phyloP scores from a whole-genome alignment of 23 red algal species.

The Gracilaria vermiculophylla region DNA sequence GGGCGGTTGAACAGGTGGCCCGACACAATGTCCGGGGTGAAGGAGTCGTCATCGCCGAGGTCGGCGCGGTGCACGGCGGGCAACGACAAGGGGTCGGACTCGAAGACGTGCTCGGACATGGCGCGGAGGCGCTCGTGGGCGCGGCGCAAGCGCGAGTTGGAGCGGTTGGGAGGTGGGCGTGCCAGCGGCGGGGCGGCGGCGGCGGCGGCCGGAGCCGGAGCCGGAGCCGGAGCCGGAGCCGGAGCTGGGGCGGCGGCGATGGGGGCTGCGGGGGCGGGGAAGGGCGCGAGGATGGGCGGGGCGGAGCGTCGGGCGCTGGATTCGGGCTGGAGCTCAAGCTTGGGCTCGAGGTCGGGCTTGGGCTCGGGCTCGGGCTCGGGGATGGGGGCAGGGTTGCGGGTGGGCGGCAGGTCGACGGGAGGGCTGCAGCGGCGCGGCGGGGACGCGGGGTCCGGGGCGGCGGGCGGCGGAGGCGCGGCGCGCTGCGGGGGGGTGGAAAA shows the following conservation, averaged over 20 bases:
- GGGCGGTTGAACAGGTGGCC: slow-evolving; percentile 51
- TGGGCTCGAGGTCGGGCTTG: too few species aligned
- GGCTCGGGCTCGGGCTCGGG: too few species aligned
- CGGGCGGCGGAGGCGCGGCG: not conserved
- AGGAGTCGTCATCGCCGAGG: slow-evolving; percentile 56
- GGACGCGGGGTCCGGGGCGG: not conserved
- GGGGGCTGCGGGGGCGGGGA: too few species aligned
- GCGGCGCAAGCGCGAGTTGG: slow-evolving; percentile 9
- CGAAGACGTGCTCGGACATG: slow-evolving; percentile 1
- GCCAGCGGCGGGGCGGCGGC: not conserved
- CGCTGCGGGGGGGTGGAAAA: not conserved
- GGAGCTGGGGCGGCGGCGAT: too few species aligned
- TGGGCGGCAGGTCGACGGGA: too few species aligned
- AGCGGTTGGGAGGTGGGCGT: not conserved
- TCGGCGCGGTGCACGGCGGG: slow-evolving; percentile 17
- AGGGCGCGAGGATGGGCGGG: too few species aligned
- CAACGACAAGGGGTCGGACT: not conserved
- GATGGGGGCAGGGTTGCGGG: not conserved
- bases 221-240: too few species aligned
- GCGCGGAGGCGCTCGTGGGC: slow-evolving; percentile 16
- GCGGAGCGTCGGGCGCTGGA: too few species aligned
- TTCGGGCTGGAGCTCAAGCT: too few species aligned
- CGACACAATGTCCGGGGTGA: slow-evolving; percentile 57
- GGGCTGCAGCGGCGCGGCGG: not conserved
- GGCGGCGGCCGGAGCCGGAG: not conserved